A percentile compares a stretch with the other conserved stretches of the same genome.
Conservation (phyloP, 495 filamentous ascomycete genomes). For the Talaromyces liani region DNA sequence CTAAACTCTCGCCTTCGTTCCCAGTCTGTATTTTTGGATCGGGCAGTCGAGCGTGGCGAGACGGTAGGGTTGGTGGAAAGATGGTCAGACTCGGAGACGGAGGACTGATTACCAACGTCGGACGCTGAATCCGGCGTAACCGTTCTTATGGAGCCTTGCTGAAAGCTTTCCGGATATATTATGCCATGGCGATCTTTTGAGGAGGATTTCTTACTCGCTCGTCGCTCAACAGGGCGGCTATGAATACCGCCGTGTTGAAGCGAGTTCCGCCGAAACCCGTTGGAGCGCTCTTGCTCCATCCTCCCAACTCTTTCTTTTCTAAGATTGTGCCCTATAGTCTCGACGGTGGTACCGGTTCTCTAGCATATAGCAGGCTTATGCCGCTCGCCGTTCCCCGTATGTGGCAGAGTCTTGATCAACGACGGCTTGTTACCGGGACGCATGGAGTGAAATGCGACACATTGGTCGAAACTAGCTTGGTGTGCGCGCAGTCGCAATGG, state of each 20-base stretch:
- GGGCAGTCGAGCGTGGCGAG: slow-evolving; percentile 35
- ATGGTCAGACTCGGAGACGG: slow-evolving; percentile 33
- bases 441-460: slow-evolving; percentile 30
- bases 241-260: slow-evolving; percentile 33
- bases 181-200: slow-evolving; percentile 47
- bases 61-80: slow-evolving; percentile 28
- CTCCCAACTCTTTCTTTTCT: slow-evolving; percentile 11
- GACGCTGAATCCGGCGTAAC: slow-evolving; percentile 39
- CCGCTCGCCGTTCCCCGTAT: background rate
- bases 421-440: slow-evolving; percentile 33
- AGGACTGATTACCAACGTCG: slow-evolving; percentile 27
- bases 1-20: slow-evolving; percentile 23
- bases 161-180: slow-evolving; percentile 46
- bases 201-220: slow-evolving; percentile 46
- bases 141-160: slow-evolving; percentile 38
- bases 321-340: background rate
- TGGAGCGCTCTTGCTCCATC: slow-evolving; percentile 40
- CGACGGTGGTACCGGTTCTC: background rate
- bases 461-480: slow-evolving; percentile 13
- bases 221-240: slow-evolving; percentile 40
- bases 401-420: slow-evolving; percentile 1
- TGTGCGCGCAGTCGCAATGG: background rate
- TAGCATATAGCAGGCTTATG: background rate
- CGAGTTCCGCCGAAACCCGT: slow-evolving; percentile 36
- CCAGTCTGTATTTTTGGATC: slow-evolving; percentile 25